Percentiles rank a stretch among this genome's conserved stretches.
Conservation (phyloP, 495 filamentous ascomycete genomes). For the Gamarada debralockiae region DNA sequence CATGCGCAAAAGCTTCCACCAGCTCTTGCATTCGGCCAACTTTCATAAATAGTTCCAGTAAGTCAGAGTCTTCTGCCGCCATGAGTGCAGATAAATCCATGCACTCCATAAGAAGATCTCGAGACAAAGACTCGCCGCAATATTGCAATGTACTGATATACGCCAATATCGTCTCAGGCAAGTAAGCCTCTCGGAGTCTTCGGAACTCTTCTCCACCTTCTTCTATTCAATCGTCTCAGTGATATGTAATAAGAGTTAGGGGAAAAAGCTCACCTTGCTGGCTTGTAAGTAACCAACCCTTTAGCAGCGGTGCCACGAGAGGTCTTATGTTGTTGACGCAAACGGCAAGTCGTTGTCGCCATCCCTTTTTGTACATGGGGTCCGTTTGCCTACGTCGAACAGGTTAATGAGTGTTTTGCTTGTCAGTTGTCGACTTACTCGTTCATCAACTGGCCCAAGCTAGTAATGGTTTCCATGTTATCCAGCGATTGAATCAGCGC, state of each 20-base stretch:
- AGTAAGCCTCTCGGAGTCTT: constrained; percentile 64
- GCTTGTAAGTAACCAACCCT: constrained; percentile 22
- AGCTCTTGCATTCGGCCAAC: constrained; percentile 73
- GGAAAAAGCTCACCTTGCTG: constrained; percentile 18
- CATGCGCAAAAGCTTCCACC: constrained; percentile 65
- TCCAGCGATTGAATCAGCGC: constrained; percentile 62
- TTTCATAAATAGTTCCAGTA: constrained; percentile 61
- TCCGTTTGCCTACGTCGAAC: neutral
- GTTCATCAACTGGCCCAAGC: constrained; percentile 27
- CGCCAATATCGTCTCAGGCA: constrained; percentile 79
- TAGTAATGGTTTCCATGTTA: constrained; percentile 53
- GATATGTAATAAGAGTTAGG: neutral
- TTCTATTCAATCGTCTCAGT: constrained; percentile 9
- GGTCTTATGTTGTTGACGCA: neutral
- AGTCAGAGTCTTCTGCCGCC: constrained; percentile 57
- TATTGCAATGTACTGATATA: constrained; percentile 73
- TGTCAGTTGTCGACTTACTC: constrained; percentile 15
- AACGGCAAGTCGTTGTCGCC: constrained; percentile 14
- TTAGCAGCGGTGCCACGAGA: constrained; percentile 12
- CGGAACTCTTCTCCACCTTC: constrained; percentile 38
- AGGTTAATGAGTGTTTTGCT: neutral
- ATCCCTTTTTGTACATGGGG: neutral
- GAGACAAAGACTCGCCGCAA: constrained; percentile 57
- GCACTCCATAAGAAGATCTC: constrained; percentile 64
- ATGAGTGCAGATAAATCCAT: constrained; percentile 74